phyloP scores from a whole-genome alignment of 169 alveolate species.

The Plasmodium fragile region DNA sequence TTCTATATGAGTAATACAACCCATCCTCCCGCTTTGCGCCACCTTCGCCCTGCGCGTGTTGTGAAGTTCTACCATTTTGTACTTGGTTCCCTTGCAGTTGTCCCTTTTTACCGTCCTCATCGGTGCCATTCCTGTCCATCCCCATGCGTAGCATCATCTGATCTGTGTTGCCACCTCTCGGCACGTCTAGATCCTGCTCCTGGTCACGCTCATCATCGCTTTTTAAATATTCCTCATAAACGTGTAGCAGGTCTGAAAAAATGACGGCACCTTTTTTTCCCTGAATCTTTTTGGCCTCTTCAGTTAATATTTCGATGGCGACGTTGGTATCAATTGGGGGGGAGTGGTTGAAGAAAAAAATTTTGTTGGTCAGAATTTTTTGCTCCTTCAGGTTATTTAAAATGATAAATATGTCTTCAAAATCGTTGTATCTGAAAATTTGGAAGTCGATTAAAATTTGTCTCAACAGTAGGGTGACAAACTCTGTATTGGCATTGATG shows the following conservation, averaged over 20 bases:
- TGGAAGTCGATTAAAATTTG: constrained; percentile 68
- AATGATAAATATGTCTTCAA: constrained; percentile 49
- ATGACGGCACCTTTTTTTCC: constrained; percentile 15
- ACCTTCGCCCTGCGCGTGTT: neutral
- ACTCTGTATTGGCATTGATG: neutral
- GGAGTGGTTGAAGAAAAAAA: neutral
- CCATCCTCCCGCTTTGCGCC: neutral
- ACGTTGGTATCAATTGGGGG: constrained; percentile 3
- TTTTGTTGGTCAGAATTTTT: constrained; percentile 1
- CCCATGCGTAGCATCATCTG: neutral
- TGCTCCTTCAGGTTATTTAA: constrained; percentile 29
- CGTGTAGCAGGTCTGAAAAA: constrained; percentile 35
- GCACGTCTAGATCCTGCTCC: neutral
- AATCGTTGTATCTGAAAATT: constrained; percentile 52
- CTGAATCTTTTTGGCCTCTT: constrained; percentile 34
- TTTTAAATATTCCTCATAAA: constrained; percentile 51
- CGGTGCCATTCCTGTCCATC: neutral
- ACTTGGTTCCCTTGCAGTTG: neutral
- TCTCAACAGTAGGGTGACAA: constrained; percentile 22
- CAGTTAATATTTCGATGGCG: constrained; percentile 52
- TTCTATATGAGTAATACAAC: neutral
- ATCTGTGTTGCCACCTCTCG: neutral
- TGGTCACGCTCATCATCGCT: constrained; percentile 28
- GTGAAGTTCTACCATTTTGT: neutral
- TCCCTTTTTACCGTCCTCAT: neutral